Evolutionary conservation across 176 grass and related monocot genomes (phyloP).

Genomic region (Elymus sibiricus): DNA sequence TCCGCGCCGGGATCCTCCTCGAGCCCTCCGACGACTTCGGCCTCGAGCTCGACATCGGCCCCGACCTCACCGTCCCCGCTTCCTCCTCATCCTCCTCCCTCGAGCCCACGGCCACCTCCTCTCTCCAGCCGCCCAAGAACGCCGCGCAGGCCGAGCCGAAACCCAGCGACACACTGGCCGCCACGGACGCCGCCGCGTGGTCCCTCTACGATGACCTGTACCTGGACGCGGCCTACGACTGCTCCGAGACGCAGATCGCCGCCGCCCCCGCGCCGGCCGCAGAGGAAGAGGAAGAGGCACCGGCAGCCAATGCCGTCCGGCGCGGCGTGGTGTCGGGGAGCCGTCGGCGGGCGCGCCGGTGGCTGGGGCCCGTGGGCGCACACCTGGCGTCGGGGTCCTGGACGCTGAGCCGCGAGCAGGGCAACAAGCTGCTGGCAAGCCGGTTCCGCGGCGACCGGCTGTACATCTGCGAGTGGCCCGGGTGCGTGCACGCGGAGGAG

Average conservation of each 20-base stretch:
- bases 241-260: slow-evolving; percentile 46
- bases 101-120: neutral
- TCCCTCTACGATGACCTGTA: slow-evolving; percentile 92
- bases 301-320: neutral
- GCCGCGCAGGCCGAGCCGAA: neutral
- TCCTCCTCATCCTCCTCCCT: neutral
- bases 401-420: slow-evolving; percentile 82
- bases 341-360: slow-evolving; percentile 9
- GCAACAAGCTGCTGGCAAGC: slow-evolving; percentile 85
- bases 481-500: slow-evolving; percentile 79
- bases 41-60: slow-evolving; percentile 88
- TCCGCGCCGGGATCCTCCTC: slow-evolving; percentile 66
- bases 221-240: slow-evolving; percentile 78
- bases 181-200: slow-evolving; percentile 29
- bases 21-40: slow-evolving; percentile 80
- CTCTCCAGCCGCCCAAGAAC: neutral
- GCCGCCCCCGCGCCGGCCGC: neutral
- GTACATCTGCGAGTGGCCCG: slow-evolving; percentile 95
- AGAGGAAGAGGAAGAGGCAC: neutral
- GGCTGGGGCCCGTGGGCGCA: slow-evolving; percentile 51
- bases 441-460: slow-evolving; percentile 81
- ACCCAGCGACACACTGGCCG: neutral
- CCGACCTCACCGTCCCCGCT: slow-evolving; percentile 35
- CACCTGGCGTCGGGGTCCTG: slow-evolving; percentile 76
- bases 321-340: slow-evolving; percentile 34